phyloP scores from a whole-genome alignment of 2,329 filamentous ascomycete species.

The Paecilomyces fulvus region DNA sequence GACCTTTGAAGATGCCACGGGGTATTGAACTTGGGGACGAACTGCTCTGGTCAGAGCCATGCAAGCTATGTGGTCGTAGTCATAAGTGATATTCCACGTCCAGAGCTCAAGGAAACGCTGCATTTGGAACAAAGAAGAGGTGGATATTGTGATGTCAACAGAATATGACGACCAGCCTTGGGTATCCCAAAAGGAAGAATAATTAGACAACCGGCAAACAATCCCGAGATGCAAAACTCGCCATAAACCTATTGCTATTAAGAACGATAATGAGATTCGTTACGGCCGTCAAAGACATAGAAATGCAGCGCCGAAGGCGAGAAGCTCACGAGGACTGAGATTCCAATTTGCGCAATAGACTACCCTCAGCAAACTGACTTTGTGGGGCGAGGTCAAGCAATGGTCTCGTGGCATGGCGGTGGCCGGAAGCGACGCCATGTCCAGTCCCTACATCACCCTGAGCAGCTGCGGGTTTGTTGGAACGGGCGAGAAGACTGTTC shows the following conservation, averaged over 20 bases:
- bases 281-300: neutral
- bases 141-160: neutral
- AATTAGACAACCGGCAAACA: neutral
- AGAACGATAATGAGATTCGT: neutral
- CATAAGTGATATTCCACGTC: neutral
- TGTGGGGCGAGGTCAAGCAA: constrained; percentile 35
- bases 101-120: neutral
- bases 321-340: constrained; percentile 11
- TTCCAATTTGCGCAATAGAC: constrained; percentile 32
- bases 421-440: constrained; percentile 33
- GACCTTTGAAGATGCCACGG: neutral
- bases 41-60: neutral
- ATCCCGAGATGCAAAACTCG: neutral
- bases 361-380: constrained; percentile 38
- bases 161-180: neutral
- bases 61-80: too few species aligned
- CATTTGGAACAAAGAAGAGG: neutral
- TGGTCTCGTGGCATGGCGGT: constrained; percentile 30
- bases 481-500: constrained; percentile 29
- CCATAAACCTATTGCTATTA: neutral
- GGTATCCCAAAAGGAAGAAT: neutral
- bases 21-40: neutral
- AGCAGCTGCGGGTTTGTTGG: constrained; percentile 8
- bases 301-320: neutral
- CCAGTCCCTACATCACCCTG: constrained; percentile 19